phyloP scores from a whole-genome alignment of 1,139 yeast species.

The Kluyveromyces sp. region DNA sequence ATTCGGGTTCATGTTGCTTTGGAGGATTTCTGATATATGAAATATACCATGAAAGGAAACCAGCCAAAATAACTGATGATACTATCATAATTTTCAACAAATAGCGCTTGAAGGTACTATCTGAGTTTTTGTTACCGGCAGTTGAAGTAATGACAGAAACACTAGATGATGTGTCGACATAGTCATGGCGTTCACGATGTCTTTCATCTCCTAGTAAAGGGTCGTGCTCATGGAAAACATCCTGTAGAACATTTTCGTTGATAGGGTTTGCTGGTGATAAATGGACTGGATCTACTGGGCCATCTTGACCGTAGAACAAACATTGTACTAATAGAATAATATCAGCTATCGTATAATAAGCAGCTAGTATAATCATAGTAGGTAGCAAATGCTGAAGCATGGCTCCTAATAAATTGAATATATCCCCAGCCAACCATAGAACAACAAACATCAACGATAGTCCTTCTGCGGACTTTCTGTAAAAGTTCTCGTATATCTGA shows the following conservation, averaged over 20 bases:
- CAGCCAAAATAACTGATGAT: conserved; percentile 60
- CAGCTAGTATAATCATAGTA: conserved; percentile 84
- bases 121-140: conserved; percentile 2
- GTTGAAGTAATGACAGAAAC: conserved; percentile 1
- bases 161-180: conserved; percentile 8
- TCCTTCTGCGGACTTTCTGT: conserved; percentile 79
- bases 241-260: conserved; percentile 56
- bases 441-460: conserved; percentile 73
- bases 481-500: conserved; percentile 86
- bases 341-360: conserved; percentile 89
- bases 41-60: conserved; percentile 80
- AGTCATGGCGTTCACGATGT: conserved; percentile 5
- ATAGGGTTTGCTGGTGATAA: conserved; percentile 87
- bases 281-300: conserved; percentile 64
- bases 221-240: conserved; percentile 38
- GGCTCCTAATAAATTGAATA: conserved; percentile 86
- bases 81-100: conserved; percentile 56
- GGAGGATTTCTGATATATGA: conserved; percentile 39
- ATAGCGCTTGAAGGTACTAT: conserved; percentile 12
- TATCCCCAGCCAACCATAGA: conserved; percentile 84
- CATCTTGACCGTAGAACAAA: conserved; percentile 54
- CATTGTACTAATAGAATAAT: conserved; percentile 76
- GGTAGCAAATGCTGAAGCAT: conserved; percentile 81
- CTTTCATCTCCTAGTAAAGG: conserved; percentile 24
- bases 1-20: conserved; percentile 20